Conservation (phyloP, 2,329 filamentous ascomycete species). For the Fusarium coicis region DNA sequence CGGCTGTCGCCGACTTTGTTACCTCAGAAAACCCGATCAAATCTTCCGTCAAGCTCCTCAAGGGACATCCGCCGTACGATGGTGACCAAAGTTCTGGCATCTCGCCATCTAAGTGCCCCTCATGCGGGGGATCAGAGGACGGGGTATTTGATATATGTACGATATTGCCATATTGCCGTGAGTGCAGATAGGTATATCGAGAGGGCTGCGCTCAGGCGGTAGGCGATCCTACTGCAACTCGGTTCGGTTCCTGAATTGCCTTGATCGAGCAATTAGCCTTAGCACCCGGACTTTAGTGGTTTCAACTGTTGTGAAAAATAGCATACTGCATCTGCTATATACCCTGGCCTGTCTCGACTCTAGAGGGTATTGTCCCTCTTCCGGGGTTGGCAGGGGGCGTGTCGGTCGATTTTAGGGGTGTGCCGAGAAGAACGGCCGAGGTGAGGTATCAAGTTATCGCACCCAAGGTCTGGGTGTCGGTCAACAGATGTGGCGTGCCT, state of each 20-base stretch:
- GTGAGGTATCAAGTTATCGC: conserved; percentile 30
- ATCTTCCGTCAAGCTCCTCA: conserved; percentile 5
- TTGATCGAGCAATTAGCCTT: conserved; percentile 38
- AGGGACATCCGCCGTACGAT: conserved; percentile 16
- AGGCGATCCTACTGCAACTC: conserved; percentile 41
- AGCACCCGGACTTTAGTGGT: conserved; percentile 40
- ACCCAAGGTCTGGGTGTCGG: conserved; percentile 22
- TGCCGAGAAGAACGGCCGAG: conserved; percentile 22
- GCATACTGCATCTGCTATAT: conserved; percentile 36
- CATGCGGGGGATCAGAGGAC: conserved; percentile 40
- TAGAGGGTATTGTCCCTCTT: conserved; percentile 25
- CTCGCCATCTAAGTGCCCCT: conserved; percentile 13
- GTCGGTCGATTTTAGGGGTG: conserved; percentile 21
- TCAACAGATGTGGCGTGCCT: conserved; percentile 33
- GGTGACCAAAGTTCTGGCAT: conserved; percentile 10
- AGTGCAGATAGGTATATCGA: conserved; percentile 20
- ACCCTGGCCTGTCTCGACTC: conserved; percentile 27
- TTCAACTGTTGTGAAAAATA: conserved; percentile 47
- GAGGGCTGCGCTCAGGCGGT: conserved; percentile 33
- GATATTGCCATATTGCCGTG: conserved; percentile 30
- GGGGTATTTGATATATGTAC: conserved; percentile 31
- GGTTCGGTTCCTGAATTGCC: conserved; percentile 34
- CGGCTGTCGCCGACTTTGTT: background rate
- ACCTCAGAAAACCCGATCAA: background rate
- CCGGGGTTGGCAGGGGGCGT: conserved; percentile 31